Conservation (phyloP, 106 monocot species). For the Cymbidium sinense region DNA sequence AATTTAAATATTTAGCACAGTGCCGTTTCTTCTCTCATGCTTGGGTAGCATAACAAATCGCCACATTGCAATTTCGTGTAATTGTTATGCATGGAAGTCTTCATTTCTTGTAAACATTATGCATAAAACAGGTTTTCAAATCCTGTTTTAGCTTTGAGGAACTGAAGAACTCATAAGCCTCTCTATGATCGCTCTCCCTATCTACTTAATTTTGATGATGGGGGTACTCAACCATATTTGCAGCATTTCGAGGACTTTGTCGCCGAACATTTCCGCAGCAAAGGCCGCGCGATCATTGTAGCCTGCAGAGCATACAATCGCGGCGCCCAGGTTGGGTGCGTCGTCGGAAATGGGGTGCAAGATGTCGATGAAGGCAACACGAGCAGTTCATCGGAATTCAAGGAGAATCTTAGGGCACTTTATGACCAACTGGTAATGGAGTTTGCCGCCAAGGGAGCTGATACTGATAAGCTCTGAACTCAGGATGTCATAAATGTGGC, state of each 20-base stretch:
- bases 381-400: background rate
- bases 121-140: too few species aligned
- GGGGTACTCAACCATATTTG: background rate
- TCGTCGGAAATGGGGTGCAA: background rate
- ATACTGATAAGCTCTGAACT: background rate
- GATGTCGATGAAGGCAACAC: conserved; percentile 8
- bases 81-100: too few species aligned
- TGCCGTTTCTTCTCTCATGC: too few species aligned
- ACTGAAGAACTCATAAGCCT: too few species aligned
- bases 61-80: too few species aligned
- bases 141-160: too few species aligned
- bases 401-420: background rate
- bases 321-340: conserved; percentile 13
- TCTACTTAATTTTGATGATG: background rate
- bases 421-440: conserved; percentile 12
- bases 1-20: too few species aligned
- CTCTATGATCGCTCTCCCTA: background rate
- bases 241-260: conserved; percentile 19
- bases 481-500: conserved; percentile 6
- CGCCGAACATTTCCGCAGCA: conserved; percentile 11
- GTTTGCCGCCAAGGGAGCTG: background rate
- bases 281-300: conserved; percentile 2
- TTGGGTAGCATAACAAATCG: too few species aligned
- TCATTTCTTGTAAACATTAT: too few species aligned
- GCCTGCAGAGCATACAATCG: conserved; percentile 11